These are phyloP conservation scores for Hyphodiscus hymeniophilus DNA, from an alignment of 495 filamentous ascomycete species.

Conservation along the genomic window DNA sequence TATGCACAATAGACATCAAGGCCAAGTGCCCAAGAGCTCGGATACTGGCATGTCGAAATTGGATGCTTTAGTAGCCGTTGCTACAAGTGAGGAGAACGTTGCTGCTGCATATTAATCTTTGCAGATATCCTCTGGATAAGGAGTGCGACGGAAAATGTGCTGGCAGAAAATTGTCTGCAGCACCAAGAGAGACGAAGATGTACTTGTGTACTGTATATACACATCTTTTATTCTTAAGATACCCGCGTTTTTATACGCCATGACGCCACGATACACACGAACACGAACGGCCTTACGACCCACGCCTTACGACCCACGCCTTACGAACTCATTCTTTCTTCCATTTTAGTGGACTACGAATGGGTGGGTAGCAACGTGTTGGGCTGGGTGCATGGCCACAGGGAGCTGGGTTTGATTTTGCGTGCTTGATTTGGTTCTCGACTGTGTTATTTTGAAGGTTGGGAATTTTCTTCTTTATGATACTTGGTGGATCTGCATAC, in stretches of 20 bases:
- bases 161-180: too few species aligned
- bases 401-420: too few species aligned
- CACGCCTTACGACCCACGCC: too few species aligned
- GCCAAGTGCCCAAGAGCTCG: conserved; percentile 22
- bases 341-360: too few species aligned
- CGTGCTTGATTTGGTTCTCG: too few species aligned
- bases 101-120: conserved; percentile 28
- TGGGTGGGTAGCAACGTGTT: too few species aligned
- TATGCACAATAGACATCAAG: too few species aligned
- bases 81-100: conserved; percentile 70
- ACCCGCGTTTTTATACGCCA: conserved; percentile 22
- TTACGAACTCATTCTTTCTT: too few species aligned
- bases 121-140: background rate
- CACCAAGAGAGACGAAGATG: background rate
- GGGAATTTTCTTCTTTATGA: too few species aligned
- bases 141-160: background rate
- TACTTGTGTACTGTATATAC: conserved; percentile 20
- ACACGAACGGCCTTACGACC: background rate
- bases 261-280: conserved; percentile 1
- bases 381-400: too few species aligned
- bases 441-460: too few species aligned
- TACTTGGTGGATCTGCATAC: too few species aligned
- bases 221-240: conserved; percentile 21
- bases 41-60: conserved; percentile 58
- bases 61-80: conserved; percentile 82